Conservation (phyloP, 2,329 filamentous ascomycete species). For the Chaetomiaceae sp. region DNA sequence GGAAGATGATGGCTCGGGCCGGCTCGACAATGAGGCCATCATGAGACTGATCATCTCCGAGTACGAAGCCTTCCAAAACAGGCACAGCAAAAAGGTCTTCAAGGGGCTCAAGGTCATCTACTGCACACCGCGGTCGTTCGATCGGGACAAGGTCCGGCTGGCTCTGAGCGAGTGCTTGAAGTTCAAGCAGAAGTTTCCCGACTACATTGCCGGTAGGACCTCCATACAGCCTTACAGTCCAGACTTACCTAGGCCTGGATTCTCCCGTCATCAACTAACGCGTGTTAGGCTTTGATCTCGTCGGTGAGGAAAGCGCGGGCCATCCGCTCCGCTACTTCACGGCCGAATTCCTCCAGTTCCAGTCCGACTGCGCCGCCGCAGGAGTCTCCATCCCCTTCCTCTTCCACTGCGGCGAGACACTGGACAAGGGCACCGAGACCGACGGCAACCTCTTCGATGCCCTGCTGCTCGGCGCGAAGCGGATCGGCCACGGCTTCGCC, state of each 20-base stretch:
- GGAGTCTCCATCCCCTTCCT: constrained; percentile 63
- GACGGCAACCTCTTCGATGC: constrained; percentile 68
- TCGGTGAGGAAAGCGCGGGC: constrained; percentile 62
- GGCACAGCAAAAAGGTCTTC: constrained; percentile 42
- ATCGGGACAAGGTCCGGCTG: constrained; percentile 39
- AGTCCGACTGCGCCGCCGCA: constrained; percentile 43
- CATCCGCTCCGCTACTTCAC: constrained; percentile 45
- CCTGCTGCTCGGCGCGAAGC: constrained; percentile 59
- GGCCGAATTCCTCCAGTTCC: constrained; percentile 48
- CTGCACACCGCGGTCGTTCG: constrained; percentile 62
- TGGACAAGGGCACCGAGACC: constrained; percentile 58
- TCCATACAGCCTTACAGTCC: too few relatives aligned
- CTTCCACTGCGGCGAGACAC: constrained; percentile 72
- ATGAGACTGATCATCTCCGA: constrained; percentile 57
- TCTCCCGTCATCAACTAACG: not conserved
- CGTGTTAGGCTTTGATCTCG: constrained; percentile 60
- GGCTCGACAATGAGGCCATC: constrained; percentile 53
- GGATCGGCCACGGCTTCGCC: constrained; percentile 71
- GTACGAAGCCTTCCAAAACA: constrained; percentile 43
- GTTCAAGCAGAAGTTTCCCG: constrained; percentile 52
- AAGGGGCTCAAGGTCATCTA: constrained; percentile 68
- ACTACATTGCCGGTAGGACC: constrained; percentile 60
- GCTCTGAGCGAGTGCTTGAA: constrained; percentile 58
- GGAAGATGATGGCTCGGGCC: constrained; percentile 48
- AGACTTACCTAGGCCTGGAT: not conserved